Base-by-base conservation (phyloP, 108 stramenopile genomes). In the Cyclotella choctawhatcheeana region DNA sequence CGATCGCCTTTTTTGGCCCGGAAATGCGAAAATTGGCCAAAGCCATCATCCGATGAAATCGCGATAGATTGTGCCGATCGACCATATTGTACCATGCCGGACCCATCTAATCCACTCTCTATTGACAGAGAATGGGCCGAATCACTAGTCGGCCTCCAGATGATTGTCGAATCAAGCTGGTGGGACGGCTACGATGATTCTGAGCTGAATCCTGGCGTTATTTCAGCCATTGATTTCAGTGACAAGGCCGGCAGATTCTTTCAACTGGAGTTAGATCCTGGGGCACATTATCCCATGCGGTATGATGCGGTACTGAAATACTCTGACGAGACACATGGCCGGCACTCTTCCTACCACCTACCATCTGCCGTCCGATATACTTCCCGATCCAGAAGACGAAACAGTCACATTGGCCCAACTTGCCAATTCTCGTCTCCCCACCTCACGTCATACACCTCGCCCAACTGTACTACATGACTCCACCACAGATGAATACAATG, bases 251-350 rank as follows among this genome's bases (percentile, higher is more conserved):
- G 12, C 12, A 12, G 8, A 40, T 40, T 40, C 37, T 40, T 40
- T 12, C 6, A 8, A 6, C 37, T 40, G 6, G 37, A 40, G 37
- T 12, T 40, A 6, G 37, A 40, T 40, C 12, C 5, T 14, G 50
- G 12, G 12, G 17, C 6, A 6, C 5, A 21, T 22, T 61, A 43
- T 1, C 17, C 33, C 60, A 61, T 61, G 60, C 34, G 22, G 18
- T 61, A 61, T 35, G 34, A 61, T 61, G 60, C 37, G 4, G 60
- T 61, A 31, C 37, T 37, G 34, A 14, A 37, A 18, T 61, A 61
- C 18, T 13, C 60, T 5, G 37, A 61, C 8, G 35, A 37, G 3
- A 43, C 17, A 37, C 33, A 61, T 5, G 5, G 14, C 5, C 24
- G 0, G 2, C 26, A 27, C 12, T 27, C 22, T 27, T n/a, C n/a